Evolutionary conservation across 805 yeast species (phyloP).

Genomic region (Candida saitoana): DNA sequence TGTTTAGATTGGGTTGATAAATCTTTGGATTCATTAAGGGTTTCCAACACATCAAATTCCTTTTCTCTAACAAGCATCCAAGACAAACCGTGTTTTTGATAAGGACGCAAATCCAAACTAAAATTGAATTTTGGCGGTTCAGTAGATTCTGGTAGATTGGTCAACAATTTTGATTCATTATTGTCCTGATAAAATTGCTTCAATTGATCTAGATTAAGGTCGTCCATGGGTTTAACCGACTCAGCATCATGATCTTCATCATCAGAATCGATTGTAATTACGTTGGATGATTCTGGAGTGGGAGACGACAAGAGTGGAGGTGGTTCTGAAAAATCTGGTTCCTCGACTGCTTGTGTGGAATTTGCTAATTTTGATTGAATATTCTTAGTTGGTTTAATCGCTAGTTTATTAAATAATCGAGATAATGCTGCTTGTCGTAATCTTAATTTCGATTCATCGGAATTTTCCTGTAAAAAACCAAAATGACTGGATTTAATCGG

Average conservation of each 20-base stretch:
- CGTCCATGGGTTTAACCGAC: slow-evolving; percentile 20
- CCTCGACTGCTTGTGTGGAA: slow-evolving; percentile 7
- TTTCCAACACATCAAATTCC: slow-evolving; percentile 46
- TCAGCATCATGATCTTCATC: slow-evolving; percentile 24
- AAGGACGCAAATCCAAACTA: slow-evolving; percentile 57
- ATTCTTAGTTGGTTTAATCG: slow-evolving; percentile 22
- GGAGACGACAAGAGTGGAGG: background rate
- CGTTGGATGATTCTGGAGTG: background rate
- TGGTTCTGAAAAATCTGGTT: slow-evolving; percentile 5
- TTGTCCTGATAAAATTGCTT: slow-evolving; percentile 71
- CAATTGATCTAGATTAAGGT: slow-evolving; percentile 65
- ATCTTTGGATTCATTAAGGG: slow-evolving; percentile 18
- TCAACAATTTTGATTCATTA: slow-evolving; percentile 54
- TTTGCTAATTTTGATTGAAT: background rate
- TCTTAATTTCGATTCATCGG: slow-evolving; percentile 48
- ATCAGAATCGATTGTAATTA: slow-evolving; percentile 14
- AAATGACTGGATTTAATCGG: slow-evolving; percentile 16
- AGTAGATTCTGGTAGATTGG: slow-evolving; percentile 60
- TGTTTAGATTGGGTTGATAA: slow-evolving; percentile 25
- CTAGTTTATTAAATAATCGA: slow-evolving; percentile 50
- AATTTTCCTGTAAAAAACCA: slow-evolving; percentile 43
- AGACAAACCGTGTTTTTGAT: slow-evolving; percentile 79
- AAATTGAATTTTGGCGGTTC: slow-evolving; percentile 48
- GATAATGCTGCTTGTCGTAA: slow-evolving; percentile 54
- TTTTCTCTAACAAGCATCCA: slow-evolving; percentile 87